phyloP scores from a whole-genome alignment of 1,139 yeast genomes.

The Yamadazyma buinensis region DNA sequence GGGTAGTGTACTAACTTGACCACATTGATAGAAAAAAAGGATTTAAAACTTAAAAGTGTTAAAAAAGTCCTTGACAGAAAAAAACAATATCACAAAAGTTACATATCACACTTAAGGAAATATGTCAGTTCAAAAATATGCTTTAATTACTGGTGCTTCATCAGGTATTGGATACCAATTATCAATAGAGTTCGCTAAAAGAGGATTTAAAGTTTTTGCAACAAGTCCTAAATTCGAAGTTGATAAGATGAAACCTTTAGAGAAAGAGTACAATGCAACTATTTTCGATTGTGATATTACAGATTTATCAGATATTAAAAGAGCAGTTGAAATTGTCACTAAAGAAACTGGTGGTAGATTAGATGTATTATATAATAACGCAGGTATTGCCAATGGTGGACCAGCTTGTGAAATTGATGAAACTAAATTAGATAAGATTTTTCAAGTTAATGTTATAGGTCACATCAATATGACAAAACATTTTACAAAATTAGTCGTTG shows the following conservation, averaged over 20 bases:
- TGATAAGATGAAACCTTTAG: constrained; percentile 25
- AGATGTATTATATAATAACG: constrained; percentile 32
- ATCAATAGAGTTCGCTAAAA: constrained; percentile 22
- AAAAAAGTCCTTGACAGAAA: too few species aligned
- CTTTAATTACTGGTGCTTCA: constrained; percentile 38
- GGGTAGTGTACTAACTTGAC: too few species aligned
- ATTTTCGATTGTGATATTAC: constrained; percentile 33
- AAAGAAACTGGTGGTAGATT: constrained; percentile 25
- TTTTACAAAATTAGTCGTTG: constrained; percentile 27
- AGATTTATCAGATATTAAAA: constrained; percentile 23
- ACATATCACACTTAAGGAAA: too few species aligned
- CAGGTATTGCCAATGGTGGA: constrained; percentile 29
- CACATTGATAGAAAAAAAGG: too few species aligned
- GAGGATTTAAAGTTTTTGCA: constrained; percentile 35
- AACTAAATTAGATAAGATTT: constrained; percentile 18
- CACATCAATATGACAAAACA: constrained; percentile 36
- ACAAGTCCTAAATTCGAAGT: constrained; percentile 24
- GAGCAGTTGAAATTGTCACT: constrained; percentile 19
- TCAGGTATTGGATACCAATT: constrained; percentile 37
- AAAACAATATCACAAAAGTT: too few species aligned
- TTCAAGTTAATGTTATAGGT: constrained; percentile 35
- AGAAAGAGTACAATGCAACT: constrained; percentile 24
- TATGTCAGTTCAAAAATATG: constrained; percentile 16
- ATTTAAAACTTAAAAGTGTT: too few species aligned
- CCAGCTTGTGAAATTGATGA: constrained; percentile 33